These are phyloP conservation scores for Carex sylvatica DNA, from an alignment of 202 grass and related monocot species.

Conservation along the genomic window DNA sequence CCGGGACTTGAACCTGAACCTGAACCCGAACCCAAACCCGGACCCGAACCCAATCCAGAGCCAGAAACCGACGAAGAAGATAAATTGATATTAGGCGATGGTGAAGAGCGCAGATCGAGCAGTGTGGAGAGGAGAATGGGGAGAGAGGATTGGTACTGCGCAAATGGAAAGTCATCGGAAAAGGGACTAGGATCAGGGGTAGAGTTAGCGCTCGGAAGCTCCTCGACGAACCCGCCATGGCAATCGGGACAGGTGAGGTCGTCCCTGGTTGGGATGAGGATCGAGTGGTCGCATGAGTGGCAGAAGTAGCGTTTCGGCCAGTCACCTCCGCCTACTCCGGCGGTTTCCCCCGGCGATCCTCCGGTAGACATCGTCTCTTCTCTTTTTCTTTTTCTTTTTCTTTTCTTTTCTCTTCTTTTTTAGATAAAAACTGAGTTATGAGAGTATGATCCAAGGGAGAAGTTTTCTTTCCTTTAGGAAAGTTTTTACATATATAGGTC, in stretches of 20 bases:
- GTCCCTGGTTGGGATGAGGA: slow-evolving; percentile 44
- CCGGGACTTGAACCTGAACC: slow-evolving; percentile 24
- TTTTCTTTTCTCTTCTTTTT: not conserved
- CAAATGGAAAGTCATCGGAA: slow-evolving; percentile 20
- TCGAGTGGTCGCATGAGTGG: slow-evolving; percentile 84
- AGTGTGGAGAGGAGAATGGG: slow-evolving; percentile 34
- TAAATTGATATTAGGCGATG: slow-evolving; percentile 41
- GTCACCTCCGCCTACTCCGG: slow-evolving; percentile 22
- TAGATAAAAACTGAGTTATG: not conserved
- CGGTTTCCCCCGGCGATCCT: slow-evolving; percentile 53
- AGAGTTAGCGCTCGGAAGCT: slow-evolving; percentile 57
- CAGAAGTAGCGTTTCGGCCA: slow-evolving; percentile 84
- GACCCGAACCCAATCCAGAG: slow-evolving; percentile 10
- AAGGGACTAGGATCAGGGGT: slow-evolving; percentile 47
- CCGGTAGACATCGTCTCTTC: slow-evolving; percentile 26
- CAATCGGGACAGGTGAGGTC: slow-evolving; percentile 77
- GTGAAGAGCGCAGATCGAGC: slow-evolving; percentile 40
- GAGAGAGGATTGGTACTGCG: slow-evolving; percentile 38
- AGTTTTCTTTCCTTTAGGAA: not conserved
- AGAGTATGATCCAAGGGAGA: not conserved
- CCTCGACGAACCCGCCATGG: slow-evolving; percentile 83
- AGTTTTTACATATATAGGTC: not conserved
- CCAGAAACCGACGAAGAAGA: slow-evolving; percentile 39
- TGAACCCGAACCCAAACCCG: slow-evolving; percentile 14
- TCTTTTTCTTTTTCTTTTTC: not conserved